phyloP scores from a whole-genome alignment of 1,284 basidiomycete genomes.

The Cryptococcus floricola region DNA sequence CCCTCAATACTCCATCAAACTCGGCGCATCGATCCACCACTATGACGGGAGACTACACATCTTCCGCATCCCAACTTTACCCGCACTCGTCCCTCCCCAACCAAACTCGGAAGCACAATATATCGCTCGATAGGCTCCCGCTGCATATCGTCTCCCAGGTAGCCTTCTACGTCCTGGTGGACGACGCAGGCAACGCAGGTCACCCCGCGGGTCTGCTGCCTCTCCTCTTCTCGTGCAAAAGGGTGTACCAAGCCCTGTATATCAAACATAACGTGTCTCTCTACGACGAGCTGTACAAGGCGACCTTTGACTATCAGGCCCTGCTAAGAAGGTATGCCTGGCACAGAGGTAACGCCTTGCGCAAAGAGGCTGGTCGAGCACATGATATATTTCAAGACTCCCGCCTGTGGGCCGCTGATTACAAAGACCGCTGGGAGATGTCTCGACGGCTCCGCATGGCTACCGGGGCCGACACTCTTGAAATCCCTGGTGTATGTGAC shows the following conservation, averaged over 20 bases:
- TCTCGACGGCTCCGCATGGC: conserved; percentile 23
- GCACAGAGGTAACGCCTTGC: too few species aligned
- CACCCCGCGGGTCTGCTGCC: conserved; percentile 30
- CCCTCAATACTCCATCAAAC: too few species aligned
- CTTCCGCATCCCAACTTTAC: too few species aligned
- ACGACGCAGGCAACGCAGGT: conserved; percentile 12
- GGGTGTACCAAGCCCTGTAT: conserved; percentile 37
- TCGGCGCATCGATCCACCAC: too few species aligned
- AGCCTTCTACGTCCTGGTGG: conserved; percentile 31
- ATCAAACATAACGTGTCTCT: too few species aligned
- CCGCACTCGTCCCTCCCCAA: too few species aligned
- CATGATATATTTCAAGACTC: conserved; percentile 39
- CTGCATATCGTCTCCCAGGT: conserved; percentile 25
- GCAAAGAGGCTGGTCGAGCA: conserved; percentile 19
- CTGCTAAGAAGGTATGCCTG: too few species aligned
- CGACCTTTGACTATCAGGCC: too few species aligned
- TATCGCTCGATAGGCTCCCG: conserved; percentile 20
- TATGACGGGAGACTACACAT: too few species aligned
- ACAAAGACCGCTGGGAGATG: conserved; percentile 39
- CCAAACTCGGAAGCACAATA: neutral
- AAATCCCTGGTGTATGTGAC: too few species aligned
- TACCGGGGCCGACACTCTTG: too few species aligned
- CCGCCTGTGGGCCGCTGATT: conserved; percentile 40
- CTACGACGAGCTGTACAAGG: too few species aligned
- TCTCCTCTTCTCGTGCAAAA: conserved; percentile 29